Evolutionary conservation across 768 basidiomycete species (phyloP), one percentile per base, ranked within the genome.

Genomic region (Tulasnella sp.): DNA sequence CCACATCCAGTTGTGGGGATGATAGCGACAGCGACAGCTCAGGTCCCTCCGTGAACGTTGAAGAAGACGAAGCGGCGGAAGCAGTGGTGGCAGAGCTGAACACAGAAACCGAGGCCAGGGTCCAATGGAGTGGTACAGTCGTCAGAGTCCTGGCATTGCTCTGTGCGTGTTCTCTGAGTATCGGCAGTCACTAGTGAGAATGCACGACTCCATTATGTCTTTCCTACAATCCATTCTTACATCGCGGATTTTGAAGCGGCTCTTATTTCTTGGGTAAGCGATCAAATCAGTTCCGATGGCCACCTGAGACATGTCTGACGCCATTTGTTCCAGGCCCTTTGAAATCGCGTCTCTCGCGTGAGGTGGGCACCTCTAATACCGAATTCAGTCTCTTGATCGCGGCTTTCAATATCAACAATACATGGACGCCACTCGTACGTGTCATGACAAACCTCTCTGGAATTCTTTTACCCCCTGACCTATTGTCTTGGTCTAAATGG

Each of bases 311-410:
- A 23, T 56, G 29, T 8, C 56, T 58, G 56, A 58, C 56, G 19
- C 8, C 56, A 58, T 48, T n/a, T 44, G 13, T n/a, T 48, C n/a
- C 42, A 58, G 56, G 56, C 0, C 89, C 88, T 9, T 73, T 91
- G 60, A 90, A 91, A 71, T 84, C 81, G 44, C 75, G 80, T 19
- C 72, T 87, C 5, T 74, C 78, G 3, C 76, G 81, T 44, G 86
- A 90, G 66, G 75, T 88, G 50, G 83, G 84, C 48, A 85, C 85
- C 1, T 79, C 84, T 23, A 85, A 89, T 67, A 80, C 84, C 0
- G 83, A 90, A 66, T 89, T 86, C 70, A 82, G 84, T 45, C 75
- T 89, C 42, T 73, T 92, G 38, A 79, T 93, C 48, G 83, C 88
- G 9, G 84, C 86, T 0, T 83, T 82, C 66, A 85, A 81, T 60